phyloP scores from a whole-genome alignment of 1,139 yeast species.

The Hansenula anomala region DNA sequence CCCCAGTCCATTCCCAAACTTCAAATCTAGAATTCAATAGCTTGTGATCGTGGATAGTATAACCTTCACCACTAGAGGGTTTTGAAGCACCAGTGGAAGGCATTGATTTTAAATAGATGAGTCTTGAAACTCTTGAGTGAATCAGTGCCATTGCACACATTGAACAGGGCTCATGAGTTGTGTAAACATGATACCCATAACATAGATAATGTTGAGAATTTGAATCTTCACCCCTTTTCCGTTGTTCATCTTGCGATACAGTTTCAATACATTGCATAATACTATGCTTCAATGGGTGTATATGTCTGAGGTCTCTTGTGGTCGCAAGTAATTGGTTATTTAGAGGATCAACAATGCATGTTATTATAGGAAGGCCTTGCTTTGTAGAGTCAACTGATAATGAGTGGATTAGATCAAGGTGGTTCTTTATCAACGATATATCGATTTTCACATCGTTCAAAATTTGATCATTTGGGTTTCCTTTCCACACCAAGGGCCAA shows the following conservation, averaged over 20 bases:
- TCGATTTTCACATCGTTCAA: slow-evolving; percentile 50
- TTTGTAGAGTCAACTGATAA: slow-evolving; percentile 20
- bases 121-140: slow-evolving; percentile 75
- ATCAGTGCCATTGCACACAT: slow-evolving; percentile 97
- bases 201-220: slow-evolving; percentile 55
- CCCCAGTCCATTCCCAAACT: slow-evolving; percentile 61
- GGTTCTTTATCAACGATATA: slow-evolving; percentile 34
- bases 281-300: slow-evolving; percentile 62
- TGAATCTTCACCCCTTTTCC: slow-evolving; percentile 8
- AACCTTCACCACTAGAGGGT: slow-evolving; percentile 58
- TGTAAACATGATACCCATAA: slow-evolving; percentile 69
- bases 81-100: slow-evolving; percentile 50
- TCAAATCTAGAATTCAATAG: slow-evolving; percentile 79
- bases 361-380: slow-evolving; percentile 33
- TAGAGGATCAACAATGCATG: slow-evolving; percentile 46
- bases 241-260: slow-evolving; percentile 15
- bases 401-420: slow-evolving; percentile 32
- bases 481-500: slow-evolving; percentile 96
- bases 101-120: slow-evolving; percentile 53
- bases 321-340: slow-evolving; percentile 32
- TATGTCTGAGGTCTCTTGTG: slow-evolving; percentile 33
- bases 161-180: slow-evolving; percentile 93
- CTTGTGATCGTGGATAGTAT: slow-evolving; percentile 68
- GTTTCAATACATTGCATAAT: slow-evolving; percentile 64
- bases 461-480: slow-evolving; percentile 78